phyloP scores from a whole-genome alignment of 108 stramenopile genomes.

The Pinguiococcus pyrenoidosus region DNA sequence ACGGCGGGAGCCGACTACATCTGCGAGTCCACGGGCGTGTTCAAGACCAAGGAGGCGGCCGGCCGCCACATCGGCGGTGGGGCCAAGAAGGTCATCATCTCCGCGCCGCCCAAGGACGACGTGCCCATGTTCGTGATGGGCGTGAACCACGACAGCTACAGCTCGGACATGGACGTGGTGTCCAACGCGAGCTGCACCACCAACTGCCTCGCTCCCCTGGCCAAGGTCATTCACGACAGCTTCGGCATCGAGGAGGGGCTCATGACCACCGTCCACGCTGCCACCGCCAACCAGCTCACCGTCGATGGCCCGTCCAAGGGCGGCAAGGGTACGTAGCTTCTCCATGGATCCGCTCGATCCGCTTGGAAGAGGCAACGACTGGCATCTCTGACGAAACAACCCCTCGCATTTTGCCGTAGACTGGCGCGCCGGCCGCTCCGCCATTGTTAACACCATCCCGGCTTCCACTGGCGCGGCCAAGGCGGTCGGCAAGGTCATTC shows the following conservation, averaged over 20 bases:
- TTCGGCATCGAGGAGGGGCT: constrained; percentile 43
- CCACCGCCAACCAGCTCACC: constrained; percentile 41
- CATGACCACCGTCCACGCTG: constrained; percentile 45
- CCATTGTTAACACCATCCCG: constrained; percentile 38
- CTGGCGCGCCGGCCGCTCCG: constrained; percentile 42
- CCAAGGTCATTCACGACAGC: constrained; percentile 41
- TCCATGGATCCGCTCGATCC: no score
- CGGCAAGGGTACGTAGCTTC: no score
- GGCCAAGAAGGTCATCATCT: constrained; percentile 42
- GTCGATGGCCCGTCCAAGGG: constrained; percentile 41
- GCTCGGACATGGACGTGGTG: constrained; percentile 26
- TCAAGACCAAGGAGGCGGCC: constrained; percentile 34
- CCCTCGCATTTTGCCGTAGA: no score
- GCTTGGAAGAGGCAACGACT: no score
- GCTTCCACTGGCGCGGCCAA: constrained; percentile 40
- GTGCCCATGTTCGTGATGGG: constrained; percentile 45
- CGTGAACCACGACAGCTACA: constrained; percentile 35
- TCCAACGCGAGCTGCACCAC: constrained; percentile 44
- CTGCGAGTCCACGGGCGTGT: constrained; percentile 41
- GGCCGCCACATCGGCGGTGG: constrained; percentile 34
- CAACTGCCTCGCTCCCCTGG: constrained; percentile 40
- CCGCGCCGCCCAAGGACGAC: constrained; percentile 36
- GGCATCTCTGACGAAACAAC: no score
- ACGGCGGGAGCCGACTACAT: constrained; percentile 33
- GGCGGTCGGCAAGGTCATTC: constrained; percentile 40